These are phyloP conservation scores for Penicillium malachiteum DNA, from an alignment of 495 filamentous ascomycete species.

Conservation along the genomic window DNA sequence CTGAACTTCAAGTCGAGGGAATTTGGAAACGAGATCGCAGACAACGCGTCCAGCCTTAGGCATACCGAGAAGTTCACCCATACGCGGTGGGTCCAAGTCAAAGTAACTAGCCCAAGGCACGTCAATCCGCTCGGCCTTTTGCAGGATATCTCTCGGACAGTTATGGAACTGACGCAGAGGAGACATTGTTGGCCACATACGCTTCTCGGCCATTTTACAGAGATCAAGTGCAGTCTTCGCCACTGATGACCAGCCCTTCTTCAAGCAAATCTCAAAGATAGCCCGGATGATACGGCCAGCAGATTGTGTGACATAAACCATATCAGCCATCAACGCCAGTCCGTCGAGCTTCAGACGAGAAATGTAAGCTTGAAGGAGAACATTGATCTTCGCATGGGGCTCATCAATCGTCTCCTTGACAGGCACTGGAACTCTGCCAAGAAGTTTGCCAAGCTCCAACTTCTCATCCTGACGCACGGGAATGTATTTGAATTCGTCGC, in stretches of 20 bases:
- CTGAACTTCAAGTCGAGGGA: constrained; percentile 87
- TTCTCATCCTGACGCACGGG: constrained; percentile 98
- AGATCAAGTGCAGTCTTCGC: constrained; percentile 90
- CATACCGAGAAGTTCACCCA: constrained; percentile 91
- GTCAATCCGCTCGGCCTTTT: constrained; percentile 91
- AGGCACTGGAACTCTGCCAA: constrained; percentile 86
- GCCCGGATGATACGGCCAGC: constrained; percentile 94
- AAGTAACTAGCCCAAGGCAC: constrained; percentile 94
- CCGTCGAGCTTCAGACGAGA: constrained; percentile 92
- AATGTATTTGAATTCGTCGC: constrained; percentile 99
- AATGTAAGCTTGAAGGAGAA: constrained; percentile 96
- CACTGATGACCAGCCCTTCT: constrained; percentile 94
- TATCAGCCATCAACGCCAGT: constrained; percentile 93
- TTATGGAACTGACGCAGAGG: constrained; percentile 86
- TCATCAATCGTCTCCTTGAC: constrained; percentile 98
- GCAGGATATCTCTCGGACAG: constrained; percentile 80
- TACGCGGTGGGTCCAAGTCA: constrained; percentile 93
- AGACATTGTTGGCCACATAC: constrained; percentile 99
- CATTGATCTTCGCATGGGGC: constrained; percentile 97
- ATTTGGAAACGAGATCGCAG: constrained; percentile 83
- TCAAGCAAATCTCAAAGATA: constrained; percentile 93
- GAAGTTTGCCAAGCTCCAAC: constrained; percentile 87
- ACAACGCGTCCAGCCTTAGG: constrained; percentile 86
- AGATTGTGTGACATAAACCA: constrained; percentile 98
- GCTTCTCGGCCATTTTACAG: constrained; percentile 98